Evolutionary conservation across 805 yeast species (phyloP).

Genomic region (Ogataea corticis): DNA sequence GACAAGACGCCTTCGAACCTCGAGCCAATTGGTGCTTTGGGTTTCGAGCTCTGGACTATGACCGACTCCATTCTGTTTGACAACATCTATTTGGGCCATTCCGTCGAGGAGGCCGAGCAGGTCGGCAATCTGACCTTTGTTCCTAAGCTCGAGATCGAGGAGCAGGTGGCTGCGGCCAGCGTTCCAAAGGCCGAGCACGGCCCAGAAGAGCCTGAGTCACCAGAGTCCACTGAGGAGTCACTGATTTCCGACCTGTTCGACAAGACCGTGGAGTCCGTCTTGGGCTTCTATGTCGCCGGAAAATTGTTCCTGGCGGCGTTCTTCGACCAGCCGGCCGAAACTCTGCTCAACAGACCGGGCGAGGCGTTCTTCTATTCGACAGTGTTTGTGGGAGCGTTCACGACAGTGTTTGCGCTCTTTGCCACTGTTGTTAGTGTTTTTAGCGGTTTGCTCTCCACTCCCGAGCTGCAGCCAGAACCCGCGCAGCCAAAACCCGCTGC

Average conservation of each 20-base stretch:
- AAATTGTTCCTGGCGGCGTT: slow-evolving; percentile 39
- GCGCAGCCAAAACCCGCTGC: slow-evolving; percentile 3
- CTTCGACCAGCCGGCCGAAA: slow-evolving; percentile 43
- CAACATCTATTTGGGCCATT: slow-evolving; percentile 83
- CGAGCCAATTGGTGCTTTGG: slow-evolving; percentile 74
- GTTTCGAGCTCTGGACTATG: slow-evolving; percentile 91
- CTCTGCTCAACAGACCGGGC: slow-evolving; percentile 47
- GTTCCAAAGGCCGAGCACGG: slow-evolving; percentile 44
- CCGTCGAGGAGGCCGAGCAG: slow-evolving; percentile 77
- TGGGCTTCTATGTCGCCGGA: slow-evolving; percentile 27
- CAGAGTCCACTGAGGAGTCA: slow-evolving; percentile 18
- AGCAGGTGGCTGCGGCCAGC: slow-evolving; percentile 38
- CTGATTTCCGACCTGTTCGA: slow-evolving; percentile 20
- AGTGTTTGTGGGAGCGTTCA: slow-evolving; percentile 40
- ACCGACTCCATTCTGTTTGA: slow-evolving; percentile 73
- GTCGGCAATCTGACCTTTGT: slow-evolving; percentile 77
- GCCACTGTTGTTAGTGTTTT: slow-evolving; percentile 34
- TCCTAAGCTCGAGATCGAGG: slow-evolving; percentile 55
- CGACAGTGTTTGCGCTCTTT: slow-evolving; percentile 43
- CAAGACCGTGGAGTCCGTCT: slow-evolving; percentile 18
- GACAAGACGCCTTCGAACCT: slow-evolving; percentile 59
- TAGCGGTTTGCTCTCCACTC: slow-evolving; percentile 11
- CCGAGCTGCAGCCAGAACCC: slow-evolving; percentile 6
- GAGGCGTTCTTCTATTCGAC: slow-evolving; percentile 51
- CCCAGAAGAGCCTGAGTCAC: slow-evolving; percentile 38